phyloP scores from a whole-genome alignment of 2,329 filamentous ascomycete species.

The Botrytis byssoidea region DNA sequence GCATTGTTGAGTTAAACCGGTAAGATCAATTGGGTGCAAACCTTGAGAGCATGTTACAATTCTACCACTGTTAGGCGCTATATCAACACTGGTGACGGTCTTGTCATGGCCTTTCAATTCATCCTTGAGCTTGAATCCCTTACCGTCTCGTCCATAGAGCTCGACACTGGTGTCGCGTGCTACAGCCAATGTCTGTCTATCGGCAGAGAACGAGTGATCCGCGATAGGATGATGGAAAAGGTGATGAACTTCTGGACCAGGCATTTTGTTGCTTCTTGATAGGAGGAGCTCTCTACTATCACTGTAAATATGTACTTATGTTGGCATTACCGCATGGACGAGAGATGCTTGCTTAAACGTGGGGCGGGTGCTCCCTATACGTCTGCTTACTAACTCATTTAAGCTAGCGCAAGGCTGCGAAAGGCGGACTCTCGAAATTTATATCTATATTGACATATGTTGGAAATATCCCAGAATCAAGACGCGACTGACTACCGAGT shows the following conservation, averaged over 20 bases:
- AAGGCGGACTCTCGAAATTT: slow-evolving; percentile 15
- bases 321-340: slow-evolving; percentile 20
- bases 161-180: slow-evolving; percentile 87
- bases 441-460: not conserved
- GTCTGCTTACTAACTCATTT: slow-evolving; percentile 4
- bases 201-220: slow-evolving; percentile 96
- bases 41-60: slow-evolving; percentile 98
- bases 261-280: slow-evolving; percentile 65
- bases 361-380: slow-evolving; percentile 9
- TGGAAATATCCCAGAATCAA: not conserved
- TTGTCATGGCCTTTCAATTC: slow-evolving; percentile 97
- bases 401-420: slow-evolving; percentile 20
- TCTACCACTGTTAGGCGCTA: slow-evolving; percentile 83
- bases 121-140: slow-evolving; percentile 79
- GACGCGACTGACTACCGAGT: not conserved
- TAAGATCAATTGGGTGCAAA: slow-evolving; percentile 42
- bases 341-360: slow-evolving; percentile 16
- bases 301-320: slow-evolving; percentile 38
- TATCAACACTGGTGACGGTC: slow-evolving; percentile 92
- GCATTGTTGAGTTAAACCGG: not conserved
- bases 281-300: slow-evolving; percentile 99
- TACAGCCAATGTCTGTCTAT: slow-evolving; percentile 84
- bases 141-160: slow-evolving; percentile 74
- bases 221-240: slow-evolving; percentile 95
- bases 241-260: slow-evolving; percentile 86